Conservation (phyloP, 1,139 yeast genomes). For the Geotrichum candidum region DNA sequence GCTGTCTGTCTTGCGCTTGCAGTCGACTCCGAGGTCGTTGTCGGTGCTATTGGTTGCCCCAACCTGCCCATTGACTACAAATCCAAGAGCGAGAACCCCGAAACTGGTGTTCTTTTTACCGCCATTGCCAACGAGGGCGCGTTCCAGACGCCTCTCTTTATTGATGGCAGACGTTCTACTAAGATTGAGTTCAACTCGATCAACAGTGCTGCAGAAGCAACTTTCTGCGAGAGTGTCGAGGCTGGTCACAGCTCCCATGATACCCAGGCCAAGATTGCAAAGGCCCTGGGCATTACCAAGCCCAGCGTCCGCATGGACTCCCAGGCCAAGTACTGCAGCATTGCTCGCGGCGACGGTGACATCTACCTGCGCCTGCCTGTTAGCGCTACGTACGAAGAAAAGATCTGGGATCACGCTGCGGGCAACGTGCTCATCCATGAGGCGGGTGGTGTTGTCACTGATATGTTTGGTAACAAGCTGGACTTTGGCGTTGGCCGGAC, state of each 20-base stretch:
- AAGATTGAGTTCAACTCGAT: conserved; percentile 33
- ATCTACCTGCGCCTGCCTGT: conserved; percentile 84
- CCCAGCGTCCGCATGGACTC: conserved; percentile 63
- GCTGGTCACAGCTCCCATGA: conserved; percentile 91
- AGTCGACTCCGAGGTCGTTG: conserved; percentile 73
- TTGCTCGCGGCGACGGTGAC: conserved; percentile 89
- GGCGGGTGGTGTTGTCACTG: conserved; percentile 89
- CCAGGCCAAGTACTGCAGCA: conserved; percentile 89
- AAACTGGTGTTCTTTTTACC: conserved; percentile 64
- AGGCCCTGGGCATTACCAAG: conserved; percentile 55
- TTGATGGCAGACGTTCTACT: conserved; percentile 12
- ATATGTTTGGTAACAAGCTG: conserved; percentile 62
- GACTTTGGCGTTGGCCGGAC: conserved; percentile 87
- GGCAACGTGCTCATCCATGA: conserved; percentile 82
- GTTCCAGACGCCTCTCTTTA: conserved; percentile 34
- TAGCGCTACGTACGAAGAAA: conserved; percentile 70
- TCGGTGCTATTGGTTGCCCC: conserved; percentile 97
- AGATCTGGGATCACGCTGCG: conserved; percentile 99
- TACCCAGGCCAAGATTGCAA: conserved; percentile 73
- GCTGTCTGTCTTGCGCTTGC: conserved; percentile 91
- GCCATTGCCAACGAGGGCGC: conserved; percentile 76
- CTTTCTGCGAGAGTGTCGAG: conserved; percentile 95
- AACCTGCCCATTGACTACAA: conserved; percentile 57
- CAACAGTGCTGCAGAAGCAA: conserved; percentile 40
- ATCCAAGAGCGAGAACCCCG: conserved; percentile 28